Evolutionary conservation across 805 yeast species (phyloP), one percentile per base, ranked within the genome.

Genomic region (Kodamaea restingae): DNA sequence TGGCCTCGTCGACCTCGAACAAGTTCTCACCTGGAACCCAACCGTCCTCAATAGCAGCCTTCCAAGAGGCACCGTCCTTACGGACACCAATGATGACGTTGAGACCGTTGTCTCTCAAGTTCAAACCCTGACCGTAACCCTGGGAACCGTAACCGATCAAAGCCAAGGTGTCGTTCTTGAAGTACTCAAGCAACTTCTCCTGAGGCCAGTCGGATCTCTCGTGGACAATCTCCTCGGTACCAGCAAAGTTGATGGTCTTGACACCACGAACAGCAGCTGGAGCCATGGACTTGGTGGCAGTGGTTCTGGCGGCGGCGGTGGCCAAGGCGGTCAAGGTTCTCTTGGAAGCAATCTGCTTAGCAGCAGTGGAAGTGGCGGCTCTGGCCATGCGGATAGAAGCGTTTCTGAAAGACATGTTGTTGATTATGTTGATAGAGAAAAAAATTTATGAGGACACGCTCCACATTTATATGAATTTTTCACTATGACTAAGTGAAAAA

Each of bases 201-300:
- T 84, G 79, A 73, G 98, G 98, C 98, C 98, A 93, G 85, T 93
- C 98, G 59, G 88, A 83, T 74, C 98, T 87, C 79, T 93, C 98
- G 78, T 93, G 91, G 55, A 93, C 98, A 55, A 82, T 71, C 78
- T 93, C 98, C 60, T 83, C 87, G 54, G 81, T 78, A 72, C 97
- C 97, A 68, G 88, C 96, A 61, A 93, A 93, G 82, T 88, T 87
- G 76, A 93, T 93, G 74, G 86, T 80, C 80, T 93, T 88, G 63
- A 91, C 66, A 74, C 98, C 98, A 74, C 98, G 87, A 56, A 76
- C 70, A 55, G 82, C 81, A 52, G 72, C 61, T 60, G 75, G 66
- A 41, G 62, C 58, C 63, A 67, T 46, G 36, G 64, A 56, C 44
- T 55, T 57, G 56, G 53, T 61, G 44, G 70, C 50, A 44, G 61